A percentile compares a stretch with the other conserved stretches of the same genome.
Evolutionary conservation across 495 filamentous ascomycete species (phyloP).

Genomic region (Talaromyces borbonicus): DNA sequence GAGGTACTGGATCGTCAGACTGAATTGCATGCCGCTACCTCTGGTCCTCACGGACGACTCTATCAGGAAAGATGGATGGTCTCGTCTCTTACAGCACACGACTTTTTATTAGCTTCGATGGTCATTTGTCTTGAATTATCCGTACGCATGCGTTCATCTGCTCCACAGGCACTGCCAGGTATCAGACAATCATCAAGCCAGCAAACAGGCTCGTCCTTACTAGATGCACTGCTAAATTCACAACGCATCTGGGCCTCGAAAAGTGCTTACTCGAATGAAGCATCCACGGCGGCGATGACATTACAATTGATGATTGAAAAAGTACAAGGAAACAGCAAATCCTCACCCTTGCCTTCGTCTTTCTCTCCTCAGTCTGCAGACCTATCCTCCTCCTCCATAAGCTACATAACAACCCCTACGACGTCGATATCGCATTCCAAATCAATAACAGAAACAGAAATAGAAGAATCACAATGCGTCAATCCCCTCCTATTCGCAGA

Average conservation of each 20-base stretch:
- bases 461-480: not conserved
- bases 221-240: conserved; percentile 25
- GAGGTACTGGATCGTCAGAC: conserved; percentile 26
- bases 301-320: conserved; percentile 19
- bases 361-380: too few relatives aligned
- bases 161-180: not conserved
- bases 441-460: not conserved
- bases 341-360: not conserved
- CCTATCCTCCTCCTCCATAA: not conserved
- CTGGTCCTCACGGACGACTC: conserved; percentile 29
- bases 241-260: conserved; percentile 20
- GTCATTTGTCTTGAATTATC: conserved; percentile 39
- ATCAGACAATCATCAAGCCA: not conserved
- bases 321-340: conserved; percentile 2
- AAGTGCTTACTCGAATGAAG: conserved; percentile 8
- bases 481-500: conserved; percentile 16
- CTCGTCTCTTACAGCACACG: conserved; percentile 31
- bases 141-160: conserved; percentile 10
- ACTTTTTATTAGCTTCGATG: conserved; percentile 43
- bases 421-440: not conserved
- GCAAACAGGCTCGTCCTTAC: not conserved
- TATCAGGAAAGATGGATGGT: conserved; percentile 38
- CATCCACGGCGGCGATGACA: conserved; percentile 10
- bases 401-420: not conserved
- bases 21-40: conserved; percentile 24